phyloP scores from a whole-genome alignment of 495 filamentous ascomycete species.

The Trichoderma asperelloides region DNA sequence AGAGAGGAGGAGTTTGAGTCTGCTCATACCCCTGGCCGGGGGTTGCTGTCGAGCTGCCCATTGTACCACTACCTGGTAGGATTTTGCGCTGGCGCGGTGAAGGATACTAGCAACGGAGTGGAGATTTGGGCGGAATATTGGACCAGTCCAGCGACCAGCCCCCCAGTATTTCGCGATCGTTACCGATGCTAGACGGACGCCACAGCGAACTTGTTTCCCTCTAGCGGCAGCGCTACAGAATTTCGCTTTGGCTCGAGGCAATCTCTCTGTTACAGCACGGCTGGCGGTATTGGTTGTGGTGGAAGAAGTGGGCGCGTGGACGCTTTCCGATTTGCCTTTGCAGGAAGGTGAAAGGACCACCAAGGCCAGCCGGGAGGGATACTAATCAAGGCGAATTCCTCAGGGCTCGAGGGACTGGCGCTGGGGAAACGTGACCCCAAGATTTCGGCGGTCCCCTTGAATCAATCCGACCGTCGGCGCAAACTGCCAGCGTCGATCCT shows the following conservation, averaged over 20 bases:
- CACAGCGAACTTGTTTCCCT: not conserved
- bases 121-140: not conserved
- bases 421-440: not conserved
- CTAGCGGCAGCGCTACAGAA: not conserved
- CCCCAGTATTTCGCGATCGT: not conserved
- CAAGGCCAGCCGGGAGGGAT: too few species aligned
- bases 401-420: not conserved
- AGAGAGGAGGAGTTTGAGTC: conserved; percentile 8
- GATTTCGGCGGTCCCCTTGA: not conserved
- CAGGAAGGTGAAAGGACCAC: too few species aligned
- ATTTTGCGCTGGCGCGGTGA: not conserved
- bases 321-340: too few species aligned
- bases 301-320: too few species aligned
- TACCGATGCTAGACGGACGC: conserved; percentile 4
- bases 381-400: not conserved
- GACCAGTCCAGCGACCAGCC: not conserved
- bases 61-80: not conserved
- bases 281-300: too few species aligned
- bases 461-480: conserved; percentile 4
- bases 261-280: not conserved
- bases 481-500: not conserved
- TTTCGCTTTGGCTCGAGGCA: not conserved
- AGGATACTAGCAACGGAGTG: not conserved
- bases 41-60: not conserved
- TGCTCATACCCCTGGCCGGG: conserved; percentile 5